Percentiles rank a stretch among this genome's conserved stretches.
These are phyloP conservation scores for Ochromonas danica DNA, from an alignment of 108 stramenopile genomes.

Conservation along the genomic window DNA sequence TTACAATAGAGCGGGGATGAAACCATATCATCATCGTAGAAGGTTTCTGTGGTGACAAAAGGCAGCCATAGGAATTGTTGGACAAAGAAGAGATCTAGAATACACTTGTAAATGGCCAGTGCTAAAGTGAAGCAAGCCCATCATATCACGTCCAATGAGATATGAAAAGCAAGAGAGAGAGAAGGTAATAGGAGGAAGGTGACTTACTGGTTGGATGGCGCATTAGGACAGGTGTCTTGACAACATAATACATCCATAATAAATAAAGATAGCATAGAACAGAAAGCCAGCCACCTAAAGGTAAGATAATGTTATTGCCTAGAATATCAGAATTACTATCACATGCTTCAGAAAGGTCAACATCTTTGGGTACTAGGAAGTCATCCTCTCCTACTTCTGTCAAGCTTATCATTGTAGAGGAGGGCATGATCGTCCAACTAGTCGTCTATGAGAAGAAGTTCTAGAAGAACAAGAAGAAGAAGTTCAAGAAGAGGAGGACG, in stretches of 20 bases:
- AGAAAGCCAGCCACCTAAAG: not conserved
- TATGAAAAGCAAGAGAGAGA: no score
- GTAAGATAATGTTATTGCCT: not conserved
- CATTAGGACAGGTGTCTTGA: slow-evolving; percentile 10
- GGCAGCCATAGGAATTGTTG: slow-evolving; percentile 31
- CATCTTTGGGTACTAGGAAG: not conserved
- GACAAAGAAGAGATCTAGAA: slow-evolving; percentile 26
- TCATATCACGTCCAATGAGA: not conserved
- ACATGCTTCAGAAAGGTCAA: not conserved
- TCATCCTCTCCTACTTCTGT: no score
- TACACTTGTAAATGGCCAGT: slow-evolving; percentile 25
- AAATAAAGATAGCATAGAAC: slow-evolving; percentile 8
- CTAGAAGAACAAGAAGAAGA: no score
- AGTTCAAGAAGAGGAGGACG: no score
- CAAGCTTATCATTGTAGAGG: no score
- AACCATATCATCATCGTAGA: not conserved
- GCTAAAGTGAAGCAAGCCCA: not conserved
- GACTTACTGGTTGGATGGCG: slow-evolving; percentile 31
- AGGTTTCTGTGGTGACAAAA: not conserved
- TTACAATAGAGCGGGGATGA: not conserved
- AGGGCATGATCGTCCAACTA: no score
- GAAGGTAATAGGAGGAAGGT: no score
- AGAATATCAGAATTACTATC: not conserved
- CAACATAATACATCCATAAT: slow-evolving; percentile 20
- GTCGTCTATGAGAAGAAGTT: no score